Conservation (phyloP, 805 yeast species). For the Wickerhamomyces rabaulensis region DNA sequence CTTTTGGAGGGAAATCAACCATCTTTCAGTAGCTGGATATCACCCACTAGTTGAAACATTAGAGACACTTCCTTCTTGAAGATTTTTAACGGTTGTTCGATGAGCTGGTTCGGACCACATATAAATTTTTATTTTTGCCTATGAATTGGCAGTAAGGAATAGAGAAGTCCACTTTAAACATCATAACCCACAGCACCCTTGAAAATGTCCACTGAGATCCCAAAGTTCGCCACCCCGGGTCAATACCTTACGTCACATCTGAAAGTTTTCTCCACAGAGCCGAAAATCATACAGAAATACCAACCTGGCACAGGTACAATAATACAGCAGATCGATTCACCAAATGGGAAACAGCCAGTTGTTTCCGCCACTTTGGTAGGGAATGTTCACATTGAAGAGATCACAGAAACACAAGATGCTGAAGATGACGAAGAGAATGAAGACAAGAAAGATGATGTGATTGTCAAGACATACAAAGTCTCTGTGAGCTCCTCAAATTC, state of each 20-base stretch:
- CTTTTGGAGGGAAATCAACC: conserved; percentile 34
- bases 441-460: conserved; percentile 8
- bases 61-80: not conserved
- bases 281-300: conserved; percentile 36
- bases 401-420: conserved; percentile 8
- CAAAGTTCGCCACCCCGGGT: conserved; percentile 67
- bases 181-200: no score
- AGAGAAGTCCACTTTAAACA: not conserved
- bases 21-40: not conserved
- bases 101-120: conserved; percentile 1
- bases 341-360: conserved; percentile 35
- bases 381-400: conserved; percentile 31
- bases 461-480: conserved; percentile 19
- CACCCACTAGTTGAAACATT: no score
- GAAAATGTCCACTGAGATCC: conserved; percentile 25
- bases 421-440: conserved; percentile 6
- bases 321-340: conserved; percentile 38
- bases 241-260: conserved; percentile 62
- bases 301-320: conserved; percentile 64
- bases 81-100: not conserved
- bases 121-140: not conserved
- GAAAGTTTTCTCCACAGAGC: conserved; percentile 32
- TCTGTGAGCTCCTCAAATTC: conserved; percentile 24
- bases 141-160: no score
- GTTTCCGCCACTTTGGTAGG: conserved; percentile 63